Evolutionary conservation across 2,329 filamentous ascomycete genomes (phyloP), one percentile per base, ranked within the genome.

Genomic region (Fusarium robinianum): DNA sequence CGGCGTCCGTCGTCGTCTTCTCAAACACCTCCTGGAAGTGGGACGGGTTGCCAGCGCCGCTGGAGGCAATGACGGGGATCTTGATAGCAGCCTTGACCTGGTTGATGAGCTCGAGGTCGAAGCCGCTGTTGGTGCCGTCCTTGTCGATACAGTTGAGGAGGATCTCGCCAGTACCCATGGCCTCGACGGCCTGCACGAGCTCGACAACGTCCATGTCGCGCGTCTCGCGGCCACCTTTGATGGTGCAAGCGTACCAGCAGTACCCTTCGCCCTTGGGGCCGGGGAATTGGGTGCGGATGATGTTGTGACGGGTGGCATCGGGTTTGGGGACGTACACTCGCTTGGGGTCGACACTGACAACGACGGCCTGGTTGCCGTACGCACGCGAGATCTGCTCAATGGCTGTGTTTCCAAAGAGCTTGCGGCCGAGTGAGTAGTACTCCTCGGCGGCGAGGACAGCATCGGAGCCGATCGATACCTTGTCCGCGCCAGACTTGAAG

Each of bases 211-310:
- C 92, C 56, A 97, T 77, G 67, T 97, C 90, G 48, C 91, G 82
- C n/a, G 87, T 91, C 72, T 97, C 92, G 49, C 94, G 84, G 6
- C 94, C 94, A 32, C 94, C 94, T 72, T 92, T 95, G 73, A 95
- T 90, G 6, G 94, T 99, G 72, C 94, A 97, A 45, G 94, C 91
- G 67, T 96, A 99, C 92, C 92, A 99, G 74, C 90, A 96, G 69
- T 83, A 87, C 38, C 75, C 73, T 68, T 96, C 88, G 18, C 90
- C 90, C 29, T 80, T 78, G 15, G 88, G 84, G 7, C 91, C 90
- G 0, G 82, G 83, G 49, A 74, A 79, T 1, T 71, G 66, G 0
- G 92, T 96, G 62, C 78, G 73, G 63, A 96, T 73, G 10, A 85
- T 88, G 68, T 74, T 72, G 69, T 94, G 87, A 62, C 89, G 85